Evolutionary conservation across 2,329 filamentous ascomycete genomes (phyloP).

Genomic region (Scopulariopsis brevicaulis): DNA sequence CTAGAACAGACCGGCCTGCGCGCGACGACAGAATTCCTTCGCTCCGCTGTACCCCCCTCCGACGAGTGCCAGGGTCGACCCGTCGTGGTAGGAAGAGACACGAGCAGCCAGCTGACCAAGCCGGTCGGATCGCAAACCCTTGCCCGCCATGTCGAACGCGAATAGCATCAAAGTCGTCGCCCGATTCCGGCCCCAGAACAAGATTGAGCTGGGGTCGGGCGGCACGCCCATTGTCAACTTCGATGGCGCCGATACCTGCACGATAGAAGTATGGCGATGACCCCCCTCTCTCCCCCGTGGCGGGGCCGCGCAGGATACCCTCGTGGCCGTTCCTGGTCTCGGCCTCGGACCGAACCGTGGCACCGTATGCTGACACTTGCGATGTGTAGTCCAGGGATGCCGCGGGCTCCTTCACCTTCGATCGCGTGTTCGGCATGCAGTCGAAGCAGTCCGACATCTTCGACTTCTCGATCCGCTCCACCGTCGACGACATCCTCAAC

Average conservation of each 20-base stretch:
- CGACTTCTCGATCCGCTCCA: constrained; percentile 91
- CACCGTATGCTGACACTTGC: not conserved
- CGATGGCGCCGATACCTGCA: constrained; percentile 79
- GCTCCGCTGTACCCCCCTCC: not conserved
- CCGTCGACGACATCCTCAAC: constrained; percentile 95
- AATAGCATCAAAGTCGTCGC: constrained; percentile 83
- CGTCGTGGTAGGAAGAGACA: not conserved
- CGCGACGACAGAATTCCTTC: not conserved
- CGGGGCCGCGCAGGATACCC: not conserved
- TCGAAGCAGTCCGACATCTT: constrained; percentile 90
- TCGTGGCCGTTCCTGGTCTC: not conserved
- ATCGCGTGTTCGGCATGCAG: constrained; percentile 92
- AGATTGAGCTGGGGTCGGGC: constrained; percentile 78
- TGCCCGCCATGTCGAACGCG: constrained; percentile 36
- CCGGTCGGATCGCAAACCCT: not conserved
- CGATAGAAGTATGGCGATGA: constrained; percentile 54
- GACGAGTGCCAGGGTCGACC: not conserved
- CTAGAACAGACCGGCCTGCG: not conserved
- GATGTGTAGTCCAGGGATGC: constrained; percentile 63
- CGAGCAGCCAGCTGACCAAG: not conserved
- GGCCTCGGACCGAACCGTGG: not conserved
- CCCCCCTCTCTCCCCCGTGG: not conserved
- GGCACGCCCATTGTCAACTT: constrained; percentile 89
- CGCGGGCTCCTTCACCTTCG: constrained; percentile 84
- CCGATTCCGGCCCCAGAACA: constrained; percentile 95